Conservation (phyloP, 2,329 filamentous ascomycete genomes). For the Epichloe bromicola region DNA sequence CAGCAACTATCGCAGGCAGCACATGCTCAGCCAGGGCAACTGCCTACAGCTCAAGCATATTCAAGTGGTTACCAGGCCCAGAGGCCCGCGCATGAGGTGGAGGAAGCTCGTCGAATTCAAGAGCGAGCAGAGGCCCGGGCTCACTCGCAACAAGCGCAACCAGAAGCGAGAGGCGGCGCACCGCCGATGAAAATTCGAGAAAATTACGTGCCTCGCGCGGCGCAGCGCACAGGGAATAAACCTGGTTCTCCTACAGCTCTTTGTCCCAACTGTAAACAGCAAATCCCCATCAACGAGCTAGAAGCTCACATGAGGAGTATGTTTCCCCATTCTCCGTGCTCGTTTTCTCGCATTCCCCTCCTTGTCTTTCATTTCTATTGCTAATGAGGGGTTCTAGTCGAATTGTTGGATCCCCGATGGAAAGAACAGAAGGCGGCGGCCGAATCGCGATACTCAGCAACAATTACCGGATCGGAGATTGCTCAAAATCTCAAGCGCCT, state of each 20-base stretch:
- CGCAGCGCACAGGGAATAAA: slow-evolving; percentile 56
- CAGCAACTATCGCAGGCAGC: slow-evolving; percentile 19
- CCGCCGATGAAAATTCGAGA: slow-evolving; percentile 79
- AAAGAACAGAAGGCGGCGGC: slow-evolving; percentile 89
- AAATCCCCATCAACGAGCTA: slow-evolving; percentile 75
- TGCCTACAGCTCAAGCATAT: slow-evolving; percentile 26
- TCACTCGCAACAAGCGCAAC: slow-evolving; percentile 63
- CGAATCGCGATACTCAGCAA: slow-evolving; percentile 72
- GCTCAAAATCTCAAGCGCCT: slow-evolving; percentile 93
- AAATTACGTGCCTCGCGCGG: slow-evolving; percentile 80
- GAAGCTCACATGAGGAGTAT: slow-evolving; percentile 83
- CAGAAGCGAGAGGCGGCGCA: slow-evolving; percentile 57
- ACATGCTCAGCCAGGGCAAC: slow-evolving; percentile 19
- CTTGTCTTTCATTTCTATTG: neutral
- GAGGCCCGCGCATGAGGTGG: slow-evolving; percentile 39
- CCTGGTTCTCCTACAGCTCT: slow-evolving; percentile 54
- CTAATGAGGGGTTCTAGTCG: slow-evolving; percentile 40
- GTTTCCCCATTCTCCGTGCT: slow-evolving; percentile 11
- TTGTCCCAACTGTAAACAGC: slow-evolving; percentile 87
- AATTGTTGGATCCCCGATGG: slow-evolving; percentile 86
- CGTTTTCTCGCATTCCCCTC: neutral
- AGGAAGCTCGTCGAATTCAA: slow-evolving; percentile 49
- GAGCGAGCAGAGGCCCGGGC: slow-evolving; percentile 47
- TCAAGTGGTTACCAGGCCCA: slow-evolving; percentile 16
- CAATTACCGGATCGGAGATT: slow-evolving; percentile 73